Conservation (phyloP, 768 basidiomycete species). For the Leccinum truebloodii region DNA sequence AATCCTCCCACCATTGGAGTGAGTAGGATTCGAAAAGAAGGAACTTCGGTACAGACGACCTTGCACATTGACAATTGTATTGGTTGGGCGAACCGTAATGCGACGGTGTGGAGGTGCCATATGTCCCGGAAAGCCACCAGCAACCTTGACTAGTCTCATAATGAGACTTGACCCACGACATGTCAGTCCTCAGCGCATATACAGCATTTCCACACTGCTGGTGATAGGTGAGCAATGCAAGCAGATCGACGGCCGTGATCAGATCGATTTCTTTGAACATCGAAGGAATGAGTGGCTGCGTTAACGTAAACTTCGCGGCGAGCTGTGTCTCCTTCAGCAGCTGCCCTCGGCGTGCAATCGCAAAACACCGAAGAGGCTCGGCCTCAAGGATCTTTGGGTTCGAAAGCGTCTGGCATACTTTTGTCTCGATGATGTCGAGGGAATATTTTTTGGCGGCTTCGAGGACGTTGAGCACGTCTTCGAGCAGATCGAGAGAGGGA, state of each 20-base stretch:
- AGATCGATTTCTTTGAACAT: background rate
- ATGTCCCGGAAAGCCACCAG: background rate
- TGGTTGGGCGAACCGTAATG: too few species aligned
- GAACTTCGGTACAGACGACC: background rate
- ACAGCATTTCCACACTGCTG: background rate
- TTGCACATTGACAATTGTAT: background rate
- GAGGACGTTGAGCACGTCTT: background rate
- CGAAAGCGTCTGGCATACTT: background rate
- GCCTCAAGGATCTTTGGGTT: background rate
- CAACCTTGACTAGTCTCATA: background rate
- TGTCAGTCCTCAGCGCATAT: background rate
- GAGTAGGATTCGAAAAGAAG: background rate
- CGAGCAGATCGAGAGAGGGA: background rate
- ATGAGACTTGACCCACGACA: background rate
- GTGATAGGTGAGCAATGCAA: background rate
- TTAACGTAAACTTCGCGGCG: background rate
- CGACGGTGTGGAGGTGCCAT: too few species aligned
- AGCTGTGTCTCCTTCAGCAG: background rate
- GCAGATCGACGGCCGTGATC: background rate
- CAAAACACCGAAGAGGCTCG: background rate
- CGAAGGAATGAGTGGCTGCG: background rate
- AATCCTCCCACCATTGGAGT: slow-evolving; percentile 26
- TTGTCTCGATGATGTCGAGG: background rate
- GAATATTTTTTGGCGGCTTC: background rate
- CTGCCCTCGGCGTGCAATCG: background rate